A percentile compares a stretch with the other conserved stretches of the same genome.
These are phyloP conservation scores for Pyricularia sp. DNA, from an alignment of 2,329 filamentous ascomycete genomes.

Conservation along the genomic window DNA sequence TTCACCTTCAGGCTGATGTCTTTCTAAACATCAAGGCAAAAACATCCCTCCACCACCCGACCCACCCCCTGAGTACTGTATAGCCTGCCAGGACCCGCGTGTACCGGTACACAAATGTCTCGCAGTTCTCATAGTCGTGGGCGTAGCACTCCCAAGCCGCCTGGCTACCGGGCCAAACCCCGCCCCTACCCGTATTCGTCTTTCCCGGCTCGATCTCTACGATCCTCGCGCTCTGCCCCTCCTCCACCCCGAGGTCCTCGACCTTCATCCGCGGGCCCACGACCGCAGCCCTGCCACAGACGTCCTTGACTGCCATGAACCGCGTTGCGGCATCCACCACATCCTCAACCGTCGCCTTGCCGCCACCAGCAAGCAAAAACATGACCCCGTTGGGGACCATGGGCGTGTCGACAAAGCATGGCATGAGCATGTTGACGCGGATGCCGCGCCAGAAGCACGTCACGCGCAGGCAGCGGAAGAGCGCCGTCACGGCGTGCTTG, in stretches of 20 bases:
- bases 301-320: conserved; percentile 42
- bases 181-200: not conserved
- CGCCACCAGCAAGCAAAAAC: conserved; percentile 46
- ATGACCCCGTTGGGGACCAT: conserved; percentile 34
- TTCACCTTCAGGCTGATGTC: not conserved
- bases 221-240: conserved; percentile 15
- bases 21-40: conserved; percentile 4
- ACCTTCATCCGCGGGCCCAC: conserved; percentile 43
- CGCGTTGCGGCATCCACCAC: conserved; percentile 51
- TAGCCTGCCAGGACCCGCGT: conserved; percentile 3
- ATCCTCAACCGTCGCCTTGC: conserved; percentile 38
- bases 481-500: conserved; percentile 52
- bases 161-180: conserved; percentile 1
- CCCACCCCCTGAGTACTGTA: conserved; percentile 5
- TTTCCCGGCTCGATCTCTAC: conserved; percentile 7
- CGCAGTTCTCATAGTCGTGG: conserved; percentile 14
- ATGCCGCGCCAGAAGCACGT: conserved; percentile 35
- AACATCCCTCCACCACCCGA: conserved; percentile 5
- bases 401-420: conserved; percentile 50
- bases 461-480: conserved; percentile 44
- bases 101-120: conserved; percentile 15
- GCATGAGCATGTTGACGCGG: conserved; percentile 51
- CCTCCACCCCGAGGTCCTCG: conserved; percentile 18
- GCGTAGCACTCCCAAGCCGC: conserved; percentile 9
- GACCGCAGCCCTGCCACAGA: conserved; percentile 42